Evolutionary conservation across 179 eudicot species (phyloP).

Genomic region (Beta macrorhiza): DNA sequence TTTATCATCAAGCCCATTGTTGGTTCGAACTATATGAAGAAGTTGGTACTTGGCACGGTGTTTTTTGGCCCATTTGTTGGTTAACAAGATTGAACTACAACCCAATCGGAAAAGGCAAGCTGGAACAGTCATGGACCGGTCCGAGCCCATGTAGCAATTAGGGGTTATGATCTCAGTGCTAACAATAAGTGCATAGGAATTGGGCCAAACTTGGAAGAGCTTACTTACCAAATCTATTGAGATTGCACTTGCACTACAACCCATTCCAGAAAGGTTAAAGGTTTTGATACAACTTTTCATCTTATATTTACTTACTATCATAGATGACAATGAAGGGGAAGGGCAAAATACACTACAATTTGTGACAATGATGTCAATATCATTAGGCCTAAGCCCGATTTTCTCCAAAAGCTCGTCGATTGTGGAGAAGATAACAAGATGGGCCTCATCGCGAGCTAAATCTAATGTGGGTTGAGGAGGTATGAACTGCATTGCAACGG

Average conservation of each 20-base stretch:
- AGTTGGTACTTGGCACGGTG: constrained; percentile 6
- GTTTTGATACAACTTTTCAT: not conserved
- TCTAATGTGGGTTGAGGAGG: not conserved
- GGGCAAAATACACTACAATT: constrained; percentile 17
- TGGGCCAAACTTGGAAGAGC: not conserved
- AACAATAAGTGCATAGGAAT: constrained; percentile 6
- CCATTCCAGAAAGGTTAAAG: constrained; percentile 14
- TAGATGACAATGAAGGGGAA: constrained; percentile 11
- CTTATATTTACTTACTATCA: constrained; percentile 8
- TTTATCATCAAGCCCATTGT: not conserved
- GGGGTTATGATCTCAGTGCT: constrained; percentile 14
- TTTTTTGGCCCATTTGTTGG: not conserved
- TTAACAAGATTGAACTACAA: not conserved
- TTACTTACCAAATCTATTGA: not conserved
- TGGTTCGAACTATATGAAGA: not conserved
- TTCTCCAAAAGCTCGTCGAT: constrained; percentile 2
- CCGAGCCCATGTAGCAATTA: not conserved
- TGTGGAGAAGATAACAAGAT: not conserved
- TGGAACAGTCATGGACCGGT: constrained; percentile 2
- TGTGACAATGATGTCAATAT: constrained; percentile 1
- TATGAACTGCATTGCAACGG: not conserved
- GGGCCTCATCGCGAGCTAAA: constrained; percentile 1
- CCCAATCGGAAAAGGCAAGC: constrained; percentile 9
- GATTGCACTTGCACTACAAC: constrained; percentile 13
- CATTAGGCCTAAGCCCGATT: not conserved